These are phyloP conservation scores for Cardiospermum halicacabum DNA, from an alignment of 345 rosid genomes.

Conservation along the genomic window DNA sequence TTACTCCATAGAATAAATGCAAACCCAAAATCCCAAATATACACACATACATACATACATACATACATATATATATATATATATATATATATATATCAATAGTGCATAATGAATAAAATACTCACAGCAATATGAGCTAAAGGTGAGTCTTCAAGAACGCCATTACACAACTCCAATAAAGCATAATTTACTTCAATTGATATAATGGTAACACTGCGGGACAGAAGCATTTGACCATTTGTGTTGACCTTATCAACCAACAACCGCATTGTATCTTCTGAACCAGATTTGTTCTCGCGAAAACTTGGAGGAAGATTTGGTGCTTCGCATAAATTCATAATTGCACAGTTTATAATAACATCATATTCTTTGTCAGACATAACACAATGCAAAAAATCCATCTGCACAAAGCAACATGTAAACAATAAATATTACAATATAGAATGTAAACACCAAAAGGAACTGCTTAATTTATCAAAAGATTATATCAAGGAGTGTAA, in stretches of 20 bases:
- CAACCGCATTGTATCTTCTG: constrained; percentile 70
- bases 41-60: too few species aligned
- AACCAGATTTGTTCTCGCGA: constrained; percentile 69
- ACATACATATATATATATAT: too few species aligned
- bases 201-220: constrained; percentile 75
- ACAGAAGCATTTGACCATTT: constrained; percentile 79
- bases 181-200: constrained; percentile 89
- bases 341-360: constrained; percentile 63
- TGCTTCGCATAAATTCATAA: constrained; percentile 71
- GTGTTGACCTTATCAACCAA: constrained; percentile 90
- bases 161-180: constrained; percentile 82
- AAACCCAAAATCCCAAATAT: not conserved
- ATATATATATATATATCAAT: too few species aligned
- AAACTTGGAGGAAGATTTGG: constrained; percentile 91
- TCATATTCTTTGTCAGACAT: constrained; percentile 89
- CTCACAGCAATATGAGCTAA: constrained; percentile 87
- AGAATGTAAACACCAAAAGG: not conserved
- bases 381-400: constrained; percentile 77
- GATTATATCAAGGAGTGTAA: not conserved
- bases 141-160: constrained; percentile 74
- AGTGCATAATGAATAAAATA: constrained; percentile 13
- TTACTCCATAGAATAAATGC: not conserved
- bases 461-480: not conserved
- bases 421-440: constrained; percentile 6
- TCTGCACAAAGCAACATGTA: constrained; percentile 45